These are phyloP conservation scores for Myriosclerotinia scirpicola DNA, from an alignment of 2,329 filamentous ascomycete genomes.

Conservation along the genomic window DNA sequence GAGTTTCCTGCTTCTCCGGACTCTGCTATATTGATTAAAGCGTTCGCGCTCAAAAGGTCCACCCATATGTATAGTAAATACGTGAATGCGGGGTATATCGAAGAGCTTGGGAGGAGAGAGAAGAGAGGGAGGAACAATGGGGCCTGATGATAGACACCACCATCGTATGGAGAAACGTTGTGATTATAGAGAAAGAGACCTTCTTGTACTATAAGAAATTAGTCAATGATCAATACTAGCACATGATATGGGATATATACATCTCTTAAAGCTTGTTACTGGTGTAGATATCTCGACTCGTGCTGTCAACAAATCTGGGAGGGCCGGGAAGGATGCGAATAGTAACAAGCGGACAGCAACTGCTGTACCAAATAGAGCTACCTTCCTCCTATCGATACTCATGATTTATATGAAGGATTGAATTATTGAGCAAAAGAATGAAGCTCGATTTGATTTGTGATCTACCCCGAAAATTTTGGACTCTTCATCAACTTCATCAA, in stretches of 20 bases:
- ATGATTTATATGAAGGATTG: conserved; percentile 41
- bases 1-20: conserved; percentile 77
- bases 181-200: conserved; percentile 94
- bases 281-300: conserved; percentile 97
- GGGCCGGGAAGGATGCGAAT: conserved; percentile 75
- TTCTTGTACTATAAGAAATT: conserved; percentile 71
- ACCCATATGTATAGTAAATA: conserved; percentile 77
- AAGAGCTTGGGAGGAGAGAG: conserved; percentile 75
- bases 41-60: conserved; percentile 79
- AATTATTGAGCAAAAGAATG: conserved; percentile 29
- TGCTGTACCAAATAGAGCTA: conserved; percentile 71
- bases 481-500: background rate
- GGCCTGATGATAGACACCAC: conserved; percentile 79
- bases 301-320: conserved; percentile 82
- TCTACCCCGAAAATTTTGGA: background rate
- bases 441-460: conserved; percentile 23
- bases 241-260: conserved; percentile 52
- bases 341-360: conserved; percentile 77
- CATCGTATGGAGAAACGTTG: conserved; percentile 96
- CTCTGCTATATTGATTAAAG: conserved; percentile 75
- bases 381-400: conserved; percentile 58
- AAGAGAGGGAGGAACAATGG: conserved; percentile 90
- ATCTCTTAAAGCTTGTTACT: conserved; percentile 95
- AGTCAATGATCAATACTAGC: conserved; percentile 14
- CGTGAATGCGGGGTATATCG: conserved; percentile 68